phyloP scores from a whole-genome alignment of 345 rosid genomes.

The Sisymbrium irio region DNA sequence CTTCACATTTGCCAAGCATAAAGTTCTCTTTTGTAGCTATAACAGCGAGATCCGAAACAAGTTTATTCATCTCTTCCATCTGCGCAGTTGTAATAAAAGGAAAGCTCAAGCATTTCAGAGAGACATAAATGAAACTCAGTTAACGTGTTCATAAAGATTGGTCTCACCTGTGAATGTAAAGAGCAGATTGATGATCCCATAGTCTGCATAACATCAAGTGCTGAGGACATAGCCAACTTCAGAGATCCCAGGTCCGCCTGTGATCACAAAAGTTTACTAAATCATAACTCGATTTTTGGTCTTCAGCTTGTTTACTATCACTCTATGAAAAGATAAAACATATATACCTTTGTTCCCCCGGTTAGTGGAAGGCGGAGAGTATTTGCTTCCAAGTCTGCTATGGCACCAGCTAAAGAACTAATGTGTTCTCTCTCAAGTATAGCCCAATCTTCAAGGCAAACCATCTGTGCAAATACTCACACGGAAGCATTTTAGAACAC shows the following conservation, averaged over 20 bases:
- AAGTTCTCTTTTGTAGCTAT: constrained; percentile 50
- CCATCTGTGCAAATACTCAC: constrained; percentile 49
- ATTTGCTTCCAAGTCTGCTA: constrained; percentile 81
- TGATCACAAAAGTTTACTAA: constrained; percentile 15
- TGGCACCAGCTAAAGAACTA: constrained; percentile 65
- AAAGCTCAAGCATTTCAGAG: neutral
- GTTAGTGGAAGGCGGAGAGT: constrained; percentile 79
- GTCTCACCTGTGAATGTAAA: constrained; percentile 61
- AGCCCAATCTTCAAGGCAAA: constrained; percentile 75
- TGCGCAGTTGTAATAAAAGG: constrained; percentile 9
- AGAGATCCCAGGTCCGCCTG: constrained; percentile 74
- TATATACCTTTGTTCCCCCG: constrained; percentile 69
- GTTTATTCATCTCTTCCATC: constrained; percentile 57
- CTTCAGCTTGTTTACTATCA: neutral
- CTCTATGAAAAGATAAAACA: constrained; percentile 11
- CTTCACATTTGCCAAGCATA: constrained; percentile 65
- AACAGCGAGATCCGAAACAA: constrained; percentile 66
- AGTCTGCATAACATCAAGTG: constrained; percentile 78
- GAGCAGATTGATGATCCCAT: constrained; percentile 73
- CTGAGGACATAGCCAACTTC: constrained; percentile 75
- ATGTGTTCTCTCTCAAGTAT: constrained; percentile 70
- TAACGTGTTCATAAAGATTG: neutral
- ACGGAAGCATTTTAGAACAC: constrained; percentile 11
- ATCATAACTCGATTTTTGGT: neutral
- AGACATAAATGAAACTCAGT: neutral